A percentile compares a stretch with the other conserved stretches of the same genome.
phyloP scores from a whole-genome alignment of 2,329 filamentous ascomycete species.

The Dactylellina drechsleri region DNA sequence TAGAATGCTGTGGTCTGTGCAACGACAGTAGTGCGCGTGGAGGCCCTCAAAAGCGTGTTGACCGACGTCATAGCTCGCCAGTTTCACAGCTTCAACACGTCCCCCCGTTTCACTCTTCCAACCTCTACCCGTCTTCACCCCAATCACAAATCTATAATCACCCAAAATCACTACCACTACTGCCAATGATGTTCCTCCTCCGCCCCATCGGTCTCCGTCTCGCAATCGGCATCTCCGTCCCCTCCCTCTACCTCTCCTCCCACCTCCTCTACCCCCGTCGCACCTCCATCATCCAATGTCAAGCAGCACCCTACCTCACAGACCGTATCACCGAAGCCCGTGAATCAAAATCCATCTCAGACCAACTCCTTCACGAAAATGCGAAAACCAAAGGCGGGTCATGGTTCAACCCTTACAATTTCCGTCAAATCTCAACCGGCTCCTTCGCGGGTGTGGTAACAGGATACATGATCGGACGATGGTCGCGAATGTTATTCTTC shows the following conservation, averaged over 20 bases:
- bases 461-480: conserved; percentile 32
- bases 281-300: conserved; percentile 33
- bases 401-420: conserved; percentile 19
- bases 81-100: not conserved
- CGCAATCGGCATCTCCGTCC: conserved; percentile 39
- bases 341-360: conserved; percentile 3
- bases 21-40: too few species aligned
- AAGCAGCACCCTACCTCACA: conserved; percentile 27
- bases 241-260: conserved; percentile 45
- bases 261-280: conserved; percentile 36
- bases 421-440: conserved; percentile 36
- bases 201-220: conserved; percentile 41
- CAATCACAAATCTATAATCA: not conserved
- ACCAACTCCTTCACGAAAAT: not conserved
- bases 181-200: conserved; percentile 30
- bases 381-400: not conserved
- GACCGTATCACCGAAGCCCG: conserved; percentile 33
- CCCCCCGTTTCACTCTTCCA: not conserved
- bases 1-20: too few species aligned
- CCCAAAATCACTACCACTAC: not conserved
- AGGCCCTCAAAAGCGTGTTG: too few species aligned
- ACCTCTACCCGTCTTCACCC: not conserved
- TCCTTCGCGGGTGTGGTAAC: conserved; percentile 36
- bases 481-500: conserved; percentile 31
- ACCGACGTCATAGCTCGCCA: conserved; percentile 11